phyloP scores from a whole-genome alignment of 2,329 filamentous ascomycete species.

The Pseudopithomyces chartarum region DNA sequence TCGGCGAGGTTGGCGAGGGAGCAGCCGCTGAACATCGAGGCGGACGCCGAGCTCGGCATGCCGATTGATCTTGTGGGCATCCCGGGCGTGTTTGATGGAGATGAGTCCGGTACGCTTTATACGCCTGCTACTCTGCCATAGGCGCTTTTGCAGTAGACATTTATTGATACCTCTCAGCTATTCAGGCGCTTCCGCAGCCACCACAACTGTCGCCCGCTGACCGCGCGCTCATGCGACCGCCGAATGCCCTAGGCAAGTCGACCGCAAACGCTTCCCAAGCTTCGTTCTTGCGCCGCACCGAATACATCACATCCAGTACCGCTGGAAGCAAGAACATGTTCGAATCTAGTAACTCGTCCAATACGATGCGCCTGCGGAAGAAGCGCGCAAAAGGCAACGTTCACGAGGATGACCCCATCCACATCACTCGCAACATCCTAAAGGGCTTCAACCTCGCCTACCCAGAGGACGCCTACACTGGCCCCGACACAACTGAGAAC shows the following conservation, averaged over 20 bases:
- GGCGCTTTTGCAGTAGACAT: slow-evolving; percentile 6
- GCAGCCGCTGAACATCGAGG: slow-evolving; percentile 94
- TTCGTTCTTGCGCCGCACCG: slow-evolving; percentile 92
- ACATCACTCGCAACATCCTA: slow-evolving; percentile 64
- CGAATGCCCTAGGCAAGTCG: slow-evolving; percentile 83
- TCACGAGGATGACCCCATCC: slow-evolving; percentile 62
- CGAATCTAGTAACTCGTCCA: slow-evolving; percentile 57
- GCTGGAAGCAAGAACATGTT: slow-evolving; percentile 48
- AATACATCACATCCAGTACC: slow-evolving; percentile 76
- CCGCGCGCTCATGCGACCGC: slow-evolving; percentile 78
- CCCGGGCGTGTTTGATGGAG: slow-evolving; percentile 91
- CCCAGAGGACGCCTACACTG: slow-evolving; percentile 67
- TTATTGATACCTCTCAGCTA: slow-evolving; percentile 63
- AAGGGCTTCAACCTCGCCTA: slow-evolving; percentile 71
- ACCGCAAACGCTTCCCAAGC: slow-evolving; percentile 77
- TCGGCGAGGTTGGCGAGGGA: slow-evolving; percentile 87
- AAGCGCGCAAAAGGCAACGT: slow-evolving; percentile 44
- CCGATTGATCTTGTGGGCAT: slow-evolving; percentile 93
- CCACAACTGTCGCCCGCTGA: slow-evolving; percentile 82
- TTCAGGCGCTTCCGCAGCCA: slow-evolving; percentile 75
- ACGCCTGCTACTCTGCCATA: slow-evolving; percentile 6
- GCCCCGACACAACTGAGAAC: slow-evolving; percentile 63
- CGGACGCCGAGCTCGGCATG: slow-evolving; percentile 97
- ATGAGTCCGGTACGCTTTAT: slow-evolving; percentile 84
- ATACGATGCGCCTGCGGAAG: slow-evolving; percentile 47